Percentiles rank a stretch among this genome's conserved stretches.
Evolutionary conservation across 371 early-diverging fungal species (phyloP).

Genomic region (Rhizopus stolonifer): DNA sequence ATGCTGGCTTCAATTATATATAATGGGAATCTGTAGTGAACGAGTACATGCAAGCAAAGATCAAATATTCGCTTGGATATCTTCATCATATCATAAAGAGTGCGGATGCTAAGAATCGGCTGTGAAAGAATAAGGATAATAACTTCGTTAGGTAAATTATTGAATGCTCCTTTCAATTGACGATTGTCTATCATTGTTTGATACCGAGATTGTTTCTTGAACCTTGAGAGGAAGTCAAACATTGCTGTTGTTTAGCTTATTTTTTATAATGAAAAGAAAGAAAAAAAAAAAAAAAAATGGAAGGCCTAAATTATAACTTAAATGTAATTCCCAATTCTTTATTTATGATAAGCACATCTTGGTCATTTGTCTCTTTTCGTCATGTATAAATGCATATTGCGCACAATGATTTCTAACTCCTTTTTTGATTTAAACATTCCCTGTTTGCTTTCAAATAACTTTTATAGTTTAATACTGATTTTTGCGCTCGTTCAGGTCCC

Average conservation of each 20-base stretch:
- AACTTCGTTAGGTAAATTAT: constrained; percentile 17
- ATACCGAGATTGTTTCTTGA: not conserved
- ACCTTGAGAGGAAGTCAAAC: not conserved
- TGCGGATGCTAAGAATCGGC: not conserved
- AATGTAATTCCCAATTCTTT: not conserved
- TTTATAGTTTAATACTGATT: no score
- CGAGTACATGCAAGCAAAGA: constrained; percentile 3
- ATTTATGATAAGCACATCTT: no score
- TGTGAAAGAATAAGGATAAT: constrained; percentile 10
- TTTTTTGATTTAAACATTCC: no score
- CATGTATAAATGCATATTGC: no score
- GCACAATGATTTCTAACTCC: no score
- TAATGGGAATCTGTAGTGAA: constrained; percentile 8
- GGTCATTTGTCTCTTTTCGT: no score
- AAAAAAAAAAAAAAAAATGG: not conserved
- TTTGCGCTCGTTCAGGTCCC: no score
- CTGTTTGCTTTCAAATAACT: no score
- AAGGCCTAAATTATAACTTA: not conserved
- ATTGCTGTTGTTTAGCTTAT: not conserved
- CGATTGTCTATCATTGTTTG: not conserved
- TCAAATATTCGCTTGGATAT: constrained; percentile 11
- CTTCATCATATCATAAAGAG: constrained; percentile 7
- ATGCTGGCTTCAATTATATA: constrained; percentile 1
- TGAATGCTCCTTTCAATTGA: not conserved
- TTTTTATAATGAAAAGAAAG: not conserved